Base-by-base conservation (phyloP, 2,329 filamentous ascomycete genomes). In the Phaeosphaeriaceae sp. region DNA sequence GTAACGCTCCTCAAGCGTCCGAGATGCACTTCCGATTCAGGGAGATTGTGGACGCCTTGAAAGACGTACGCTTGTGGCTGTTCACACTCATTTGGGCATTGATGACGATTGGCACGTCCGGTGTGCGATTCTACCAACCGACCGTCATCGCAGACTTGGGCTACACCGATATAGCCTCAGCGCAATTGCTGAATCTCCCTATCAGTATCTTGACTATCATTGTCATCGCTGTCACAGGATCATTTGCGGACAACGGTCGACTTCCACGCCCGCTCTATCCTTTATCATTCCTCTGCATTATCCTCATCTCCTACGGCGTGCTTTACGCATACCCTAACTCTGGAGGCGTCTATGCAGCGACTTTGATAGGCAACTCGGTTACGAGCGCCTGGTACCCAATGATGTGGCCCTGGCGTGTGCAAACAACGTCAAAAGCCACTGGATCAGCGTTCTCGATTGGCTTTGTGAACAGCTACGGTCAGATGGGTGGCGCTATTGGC, bases 31-130 rank as follows among this genome's bases (percentile, higher is more conserved):
- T 84, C 74, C 86, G 69, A 67, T 84, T 80, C 82, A 62, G 63
- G 1, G 79, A 84, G 43, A 80, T 81, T 0, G 81, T 81, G 58
- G 78, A 71, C 0, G 81, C 82, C 0, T 69, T 85, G 26, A 79
- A 74, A 0, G 82, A 85, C 54, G 82, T 82, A 79, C 76, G 83
- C 19, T 67, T 85, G 30, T 83, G 81, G 79, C 72, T 83, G 1
- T 83, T 84, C 51, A 81, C 78, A 0, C 52, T 78, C 0, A 80
- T 81, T 19, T 83, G 81, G 80, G 81, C 81, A 0, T 73, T 78
- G 19, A 83, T 81, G 40, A 61, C 53, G 7, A 42, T 59, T n/a
- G 58, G 60, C 21, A 63, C 55, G n/a, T 59, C 61, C 19, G 61
- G 63, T 32, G 65, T 65, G 11, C 47, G 60, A 11, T 70, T 66